Evolutionary conservation across 2,329 filamentous ascomycete species (phyloP).

Genomic region (Diaporthe vexans): DNA sequence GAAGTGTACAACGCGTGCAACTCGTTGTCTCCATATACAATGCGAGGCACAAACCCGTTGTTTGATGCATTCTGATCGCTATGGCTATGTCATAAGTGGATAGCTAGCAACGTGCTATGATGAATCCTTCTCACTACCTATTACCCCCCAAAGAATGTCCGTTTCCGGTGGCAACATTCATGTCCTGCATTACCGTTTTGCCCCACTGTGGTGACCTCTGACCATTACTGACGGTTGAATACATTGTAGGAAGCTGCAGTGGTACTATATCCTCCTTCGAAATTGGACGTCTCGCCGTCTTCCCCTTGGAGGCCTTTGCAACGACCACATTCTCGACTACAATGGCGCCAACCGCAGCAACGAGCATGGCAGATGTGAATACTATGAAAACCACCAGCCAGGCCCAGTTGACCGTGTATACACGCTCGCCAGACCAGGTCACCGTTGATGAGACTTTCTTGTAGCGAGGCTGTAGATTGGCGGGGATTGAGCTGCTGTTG

Average conservation of each 20-base stretch:
- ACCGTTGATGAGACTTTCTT: neutral
- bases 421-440: slow-evolving; percentile 19
- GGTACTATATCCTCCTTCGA: neutral
- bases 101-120: neutral
- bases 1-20: too few relatives aligned
- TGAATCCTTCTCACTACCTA: neutral
- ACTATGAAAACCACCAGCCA: slow-evolving; percentile 36
- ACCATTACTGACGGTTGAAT: slow-evolving; percentile 38
- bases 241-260: slow-evolving; percentile 42
- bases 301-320: slow-evolving; percentile 36
- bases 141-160: neutral
- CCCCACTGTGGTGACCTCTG: slow-evolving; percentile 41
- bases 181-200: slow-evolving; percentile 44
- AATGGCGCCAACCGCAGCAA: slow-evolving; percentile 31
- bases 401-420: slow-evolving; percentile 30
- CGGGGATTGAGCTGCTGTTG: slow-evolving; percentile 26
- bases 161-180: slow-evolving; percentile 22
- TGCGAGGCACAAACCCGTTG: neutral
- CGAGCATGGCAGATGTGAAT: slow-evolving; percentile 36
- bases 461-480: slow-evolving; percentile 25
- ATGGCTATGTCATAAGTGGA: too few relatives aligned
- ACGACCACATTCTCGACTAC: slow-evolving; percentile 40
- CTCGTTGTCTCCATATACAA: too few relatives aligned
- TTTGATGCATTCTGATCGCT: neutral
- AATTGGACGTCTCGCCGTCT: slow-evolving; percentile 24